A percentile compares a stretch with the other conserved stretches of the same genome.
phyloP scores from a whole-genome alignment of 1,284 basidiomycete genomes.

The Microbotryum scabiosae region DNA sequence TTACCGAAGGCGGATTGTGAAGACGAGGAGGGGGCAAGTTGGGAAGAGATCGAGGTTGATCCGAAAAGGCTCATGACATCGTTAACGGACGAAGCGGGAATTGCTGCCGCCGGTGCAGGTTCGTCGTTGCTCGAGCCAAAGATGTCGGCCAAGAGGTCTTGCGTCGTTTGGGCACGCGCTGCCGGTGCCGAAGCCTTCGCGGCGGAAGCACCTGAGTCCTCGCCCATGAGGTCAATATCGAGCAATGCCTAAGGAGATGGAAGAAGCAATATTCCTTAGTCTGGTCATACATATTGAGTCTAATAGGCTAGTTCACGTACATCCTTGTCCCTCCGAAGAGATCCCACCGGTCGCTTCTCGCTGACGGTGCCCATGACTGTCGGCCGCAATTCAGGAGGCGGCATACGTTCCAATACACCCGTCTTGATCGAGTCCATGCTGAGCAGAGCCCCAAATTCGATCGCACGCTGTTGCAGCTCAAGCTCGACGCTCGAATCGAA shows the following conservation, averaged over 20 bases:
- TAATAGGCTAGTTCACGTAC: constrained; percentile 40
- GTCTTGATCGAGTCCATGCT: constrained; percentile 57
- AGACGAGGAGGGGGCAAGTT: constrained; percentile 14
- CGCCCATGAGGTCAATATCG: constrained; percentile 58
- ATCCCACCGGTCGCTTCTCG: constrained; percentile 88
- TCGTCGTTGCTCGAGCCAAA: constrained; percentile 56
- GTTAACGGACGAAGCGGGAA: constrained; percentile 54
- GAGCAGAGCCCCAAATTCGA: constrained; percentile 85
- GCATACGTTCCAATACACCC: constrained; percentile 97
- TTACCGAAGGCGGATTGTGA: constrained; percentile 12
- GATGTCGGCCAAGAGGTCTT: constrained; percentile 87
- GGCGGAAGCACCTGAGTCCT: constrained; percentile 50
- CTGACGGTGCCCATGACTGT: constrained; percentile 91
- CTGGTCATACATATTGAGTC: not conserved
- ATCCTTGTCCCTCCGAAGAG: constrained; percentile 67
- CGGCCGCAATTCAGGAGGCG: constrained; percentile 87
- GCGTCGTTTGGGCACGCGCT: constrained; percentile 55
- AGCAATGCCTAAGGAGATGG: constrained; percentile 45
- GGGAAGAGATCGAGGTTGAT: constrained; percentile 22
- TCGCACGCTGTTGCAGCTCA: constrained; percentile 89
- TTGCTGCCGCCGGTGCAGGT: constrained; percentile 36
- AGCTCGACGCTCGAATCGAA: constrained; percentile 81
- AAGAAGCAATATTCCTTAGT: not conserved
- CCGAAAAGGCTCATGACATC: constrained; percentile 91
- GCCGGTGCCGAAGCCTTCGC: constrained; percentile 37